Conservation (phyloP, 192 early-diverging fungal genomes). For the Funneliformis geosporum region DNA sequence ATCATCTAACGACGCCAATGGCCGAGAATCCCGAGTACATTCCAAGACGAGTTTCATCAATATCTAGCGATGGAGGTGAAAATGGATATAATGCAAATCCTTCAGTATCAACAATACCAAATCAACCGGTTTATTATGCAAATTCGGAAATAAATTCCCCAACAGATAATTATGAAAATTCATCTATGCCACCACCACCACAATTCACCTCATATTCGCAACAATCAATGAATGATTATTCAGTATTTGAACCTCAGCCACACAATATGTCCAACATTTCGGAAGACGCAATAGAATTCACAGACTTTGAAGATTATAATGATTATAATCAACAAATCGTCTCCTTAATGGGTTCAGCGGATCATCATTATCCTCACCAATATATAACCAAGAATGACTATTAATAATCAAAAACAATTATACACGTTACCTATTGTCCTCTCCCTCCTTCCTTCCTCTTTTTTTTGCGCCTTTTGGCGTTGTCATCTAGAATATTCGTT, state of each 20-base stretch:
- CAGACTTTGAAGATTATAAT: neutral
- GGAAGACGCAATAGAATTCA: neutral
- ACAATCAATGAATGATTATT: neutral
- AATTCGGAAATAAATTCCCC: neutral
- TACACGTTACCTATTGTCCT: neutral
- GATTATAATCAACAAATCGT: slow-evolving; percentile 1
- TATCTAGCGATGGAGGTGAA: neutral
- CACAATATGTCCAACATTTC: neutral
- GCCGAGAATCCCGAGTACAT: neutral
- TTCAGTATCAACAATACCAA: neutral
- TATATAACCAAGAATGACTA: neutral
- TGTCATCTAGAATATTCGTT: neutral
- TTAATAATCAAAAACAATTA: neutral
- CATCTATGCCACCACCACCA: neutral
- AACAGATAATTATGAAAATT: neutral
- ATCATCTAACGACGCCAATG: neutral
- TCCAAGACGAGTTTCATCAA: neutral
- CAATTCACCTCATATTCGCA: neutral
- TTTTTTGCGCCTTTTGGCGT: neutral
- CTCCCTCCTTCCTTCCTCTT: neutral
- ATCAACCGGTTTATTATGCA: neutral
- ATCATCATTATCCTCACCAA: neutral
- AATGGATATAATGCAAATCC: neutral
- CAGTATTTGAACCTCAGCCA: neutral
- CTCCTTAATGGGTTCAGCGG: neutral